Conservation (phyloP, 768 basidiomycete genomes). For the Macrolepiota fuliginosa region DNA sequence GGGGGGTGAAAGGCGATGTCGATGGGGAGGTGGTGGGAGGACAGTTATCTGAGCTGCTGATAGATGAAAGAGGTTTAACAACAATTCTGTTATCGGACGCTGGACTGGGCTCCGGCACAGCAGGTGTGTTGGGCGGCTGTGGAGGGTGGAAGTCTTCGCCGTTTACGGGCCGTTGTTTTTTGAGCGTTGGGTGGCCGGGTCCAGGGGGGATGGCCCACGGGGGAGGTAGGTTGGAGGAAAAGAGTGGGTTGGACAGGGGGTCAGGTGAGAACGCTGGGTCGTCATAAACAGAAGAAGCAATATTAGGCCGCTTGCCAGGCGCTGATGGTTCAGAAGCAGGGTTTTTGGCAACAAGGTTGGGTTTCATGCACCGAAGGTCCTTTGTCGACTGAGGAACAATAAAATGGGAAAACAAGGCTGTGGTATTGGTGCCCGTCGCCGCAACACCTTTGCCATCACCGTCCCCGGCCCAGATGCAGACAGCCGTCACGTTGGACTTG, state of each 20-base stretch:
- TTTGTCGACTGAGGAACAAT: neutral
- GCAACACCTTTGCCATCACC: neutral
- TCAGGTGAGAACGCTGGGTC: conserved; percentile 62
- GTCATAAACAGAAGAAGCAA: conserved; percentile 33
- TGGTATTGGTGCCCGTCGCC: neutral
- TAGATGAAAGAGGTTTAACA: conserved; percentile 17
- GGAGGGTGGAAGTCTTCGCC: neutral
- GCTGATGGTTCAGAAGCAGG: neutral
- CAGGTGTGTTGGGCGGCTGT: conserved; percentile 9
- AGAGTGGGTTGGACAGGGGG: conserved; percentile 48
- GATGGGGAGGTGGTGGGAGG: conserved; percentile 15
- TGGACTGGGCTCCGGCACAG: conserved; percentile 12
- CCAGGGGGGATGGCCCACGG: conserved; percentile 24
- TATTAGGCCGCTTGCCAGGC: conserved; percentile 19
- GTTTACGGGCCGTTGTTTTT: conserved; percentile 20
- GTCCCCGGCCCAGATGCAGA: neutral
- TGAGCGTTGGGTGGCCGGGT: conserved; percentile 30
- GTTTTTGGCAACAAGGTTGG: neutral
- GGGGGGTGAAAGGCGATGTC: conserved; percentile 17
- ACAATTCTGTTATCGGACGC: conserved; percentile 10
- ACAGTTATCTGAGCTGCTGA: neutral
- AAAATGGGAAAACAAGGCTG: conserved; percentile 10
- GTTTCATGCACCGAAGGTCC: conserved; percentile 1
- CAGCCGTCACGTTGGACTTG: conserved; percentile 8
- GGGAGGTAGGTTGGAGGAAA: conserved; percentile 27